A percentile compares a stretch with the other conserved stretches of the same genome.
phyloP scores from a whole-genome alignment of 139 green algal genomes.

The Haematococcus lacustris region DNA sequence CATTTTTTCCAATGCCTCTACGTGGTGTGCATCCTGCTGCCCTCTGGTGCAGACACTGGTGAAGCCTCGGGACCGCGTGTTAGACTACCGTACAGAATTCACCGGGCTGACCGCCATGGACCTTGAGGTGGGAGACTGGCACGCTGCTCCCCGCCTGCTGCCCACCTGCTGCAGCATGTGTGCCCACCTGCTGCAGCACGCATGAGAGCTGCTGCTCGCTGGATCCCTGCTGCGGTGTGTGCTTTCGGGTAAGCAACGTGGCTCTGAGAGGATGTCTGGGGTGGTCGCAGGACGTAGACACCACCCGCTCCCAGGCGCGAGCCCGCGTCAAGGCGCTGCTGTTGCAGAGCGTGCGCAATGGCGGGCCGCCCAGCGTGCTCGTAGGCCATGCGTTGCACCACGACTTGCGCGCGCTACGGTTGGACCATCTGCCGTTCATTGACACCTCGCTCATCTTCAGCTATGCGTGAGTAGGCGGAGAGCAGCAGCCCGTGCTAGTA shows the following conservation, averaged over 20 bases:
- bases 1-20: neutral
- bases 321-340: conserved; percentile 25
- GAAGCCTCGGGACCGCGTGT: conserved; percentile 20
- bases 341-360: neutral
- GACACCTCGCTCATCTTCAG: conserved; percentile 49
- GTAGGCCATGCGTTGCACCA: conserved; percentile 55
- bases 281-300: conserved; percentile 12
- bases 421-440: conserved; percentile 49
- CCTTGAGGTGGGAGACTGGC: conserved; percentile 30
- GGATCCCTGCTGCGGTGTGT: too few species aligned
- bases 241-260: too few species aligned
- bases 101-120: conserved; percentile 39
- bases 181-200: too few species aligned
- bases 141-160: too few species aligned
- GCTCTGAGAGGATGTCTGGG: too few species aligned
- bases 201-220: too few species aligned
- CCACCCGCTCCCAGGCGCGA: conserved; percentile 20
- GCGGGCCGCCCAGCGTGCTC: conserved; percentile 27
- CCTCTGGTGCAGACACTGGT: conserved; percentile 35
- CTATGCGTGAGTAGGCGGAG: conserved; percentile 24
- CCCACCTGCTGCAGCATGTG: too few species aligned
- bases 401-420: conserved; percentile 42
- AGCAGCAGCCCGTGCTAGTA: neutral
- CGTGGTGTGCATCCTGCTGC: neutral
- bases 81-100: conserved; percentile 35